Conservation (phyloP, 257 asterid species). For the Capsicum pubescens region DNA sequence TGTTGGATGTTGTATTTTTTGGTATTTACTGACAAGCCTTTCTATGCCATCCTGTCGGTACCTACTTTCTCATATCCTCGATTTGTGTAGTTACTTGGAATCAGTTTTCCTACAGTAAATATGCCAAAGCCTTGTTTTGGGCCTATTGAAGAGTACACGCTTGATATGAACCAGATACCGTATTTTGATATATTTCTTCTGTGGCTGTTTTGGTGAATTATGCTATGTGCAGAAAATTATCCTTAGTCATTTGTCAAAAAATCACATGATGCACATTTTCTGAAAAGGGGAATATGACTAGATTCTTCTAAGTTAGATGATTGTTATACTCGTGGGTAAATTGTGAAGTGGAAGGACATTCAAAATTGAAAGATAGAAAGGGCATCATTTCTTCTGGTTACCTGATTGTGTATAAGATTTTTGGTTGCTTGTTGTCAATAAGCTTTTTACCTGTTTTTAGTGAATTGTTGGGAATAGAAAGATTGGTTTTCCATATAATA, state of each 20-base stretch:
- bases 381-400: neutral
- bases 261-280: constrained; percentile 9
- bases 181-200: constrained; percentile 29
- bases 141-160: constrained; percentile 33
- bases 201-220: constrained; percentile 28
- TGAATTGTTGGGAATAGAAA: constrained; percentile 2
- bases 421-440: neutral
- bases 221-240: constrained; percentile 3
- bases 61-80: no score
- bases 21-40: no score
- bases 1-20: no score
- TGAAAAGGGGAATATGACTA: neutral
- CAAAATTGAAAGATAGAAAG: neutral
- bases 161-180: constrained; percentile 31
- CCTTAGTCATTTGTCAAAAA: constrained; percentile 14
- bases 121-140: constrained; percentile 24
- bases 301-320: constrained; percentile 9
- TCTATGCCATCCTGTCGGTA: no score
- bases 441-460: neutral
- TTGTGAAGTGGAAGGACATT: constrained; percentile 7
- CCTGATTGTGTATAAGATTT: neutral
- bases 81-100: no score
- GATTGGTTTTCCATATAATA: neutral
- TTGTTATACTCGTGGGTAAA: constrained; percentile 22
- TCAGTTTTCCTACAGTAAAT: no score